These are phyloP conservation scores for Neonectria sp. DNA, from an alignment of 2,329 filamentous ascomycete genomes.

Conservation along the genomic window DNA sequence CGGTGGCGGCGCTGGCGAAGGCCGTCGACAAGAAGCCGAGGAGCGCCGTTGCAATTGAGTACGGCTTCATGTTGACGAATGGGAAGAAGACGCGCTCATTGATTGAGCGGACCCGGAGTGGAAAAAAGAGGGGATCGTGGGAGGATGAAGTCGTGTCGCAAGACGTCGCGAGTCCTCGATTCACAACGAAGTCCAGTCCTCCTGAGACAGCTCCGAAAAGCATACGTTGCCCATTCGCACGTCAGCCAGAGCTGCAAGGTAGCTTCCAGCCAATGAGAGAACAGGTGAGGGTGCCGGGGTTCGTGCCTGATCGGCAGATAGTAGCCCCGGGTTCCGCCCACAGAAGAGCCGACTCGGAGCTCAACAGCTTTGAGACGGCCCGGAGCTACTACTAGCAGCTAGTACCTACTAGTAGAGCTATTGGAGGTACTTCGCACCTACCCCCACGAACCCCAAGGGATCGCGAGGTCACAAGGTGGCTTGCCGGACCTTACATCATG, in stretches of 20 bases:
- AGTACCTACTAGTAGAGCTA: background rate
- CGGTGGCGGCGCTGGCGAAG: slow-evolving; percentile 56
- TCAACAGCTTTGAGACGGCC: slow-evolving; percentile 12
- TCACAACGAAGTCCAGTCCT: slow-evolving; percentile 34
- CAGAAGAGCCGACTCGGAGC: slow-evolving; percentile 1
- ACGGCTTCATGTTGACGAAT: slow-evolving; percentile 58
- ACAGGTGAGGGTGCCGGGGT: slow-evolving; percentile 15
- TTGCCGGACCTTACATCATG: slow-evolving; percentile 48
- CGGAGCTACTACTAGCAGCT: slow-evolving; percentile 4
- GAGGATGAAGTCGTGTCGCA: slow-evolving; percentile 33
- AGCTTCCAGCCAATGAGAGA: slow-evolving; percentile 49
- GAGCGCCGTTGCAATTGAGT: slow-evolving; percentile 69
- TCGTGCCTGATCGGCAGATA: slow-evolving; percentile 36
- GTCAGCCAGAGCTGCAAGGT: slow-evolving; percentile 48
- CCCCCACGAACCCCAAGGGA: slow-evolving; percentile 39
- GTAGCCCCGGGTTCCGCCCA: slow-evolving; percentile 40
- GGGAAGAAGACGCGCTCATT: slow-evolving; percentile 50
- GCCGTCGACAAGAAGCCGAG: slow-evolving; percentile 69
- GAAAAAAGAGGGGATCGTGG: slow-evolving; percentile 28
- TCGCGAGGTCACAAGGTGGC: slow-evolving; percentile 41
- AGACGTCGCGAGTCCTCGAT: slow-evolving; percentile 40
- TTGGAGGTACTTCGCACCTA: slow-evolving; percentile 28
- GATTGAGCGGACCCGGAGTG: slow-evolving; percentile 49
- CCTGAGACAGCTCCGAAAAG: slow-evolving; percentile 52
- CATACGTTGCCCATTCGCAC: slow-evolving; percentile 55